Base-by-base conservation (phyloP, 1,284 basidiomycete species). In the Marasmius sp. region DNA sequence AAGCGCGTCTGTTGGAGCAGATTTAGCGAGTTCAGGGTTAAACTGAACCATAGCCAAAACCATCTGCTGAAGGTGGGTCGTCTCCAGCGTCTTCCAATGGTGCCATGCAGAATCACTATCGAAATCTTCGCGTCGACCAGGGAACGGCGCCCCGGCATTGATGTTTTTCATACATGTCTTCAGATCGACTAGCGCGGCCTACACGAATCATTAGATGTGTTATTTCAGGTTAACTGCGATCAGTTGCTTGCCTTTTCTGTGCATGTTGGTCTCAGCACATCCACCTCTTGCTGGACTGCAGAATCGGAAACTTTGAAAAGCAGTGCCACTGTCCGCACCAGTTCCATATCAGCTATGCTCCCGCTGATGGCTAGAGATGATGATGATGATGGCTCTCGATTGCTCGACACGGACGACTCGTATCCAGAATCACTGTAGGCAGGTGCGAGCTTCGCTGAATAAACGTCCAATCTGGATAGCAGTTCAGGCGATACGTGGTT, bases 161-260 rank as follows among this genome's bases (percentile, higher is more conserved):
- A 98, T 92, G 65, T 95, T 94, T 77, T 95, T 96, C 59, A 98
- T 81, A 71, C 93, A 95, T 37, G 91, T 93, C 90, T 95, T 96
- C 54, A 96, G 79, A 72, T 96, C 94, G 56, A 84, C 84, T 64
- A 96, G 76, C 0, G 93, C 94, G 33, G 93, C 92, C 86, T 94
- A 69, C 48, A 70, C 65, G n/a, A 67, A 64, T 55, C 50, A 48
- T 66, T 39, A 68, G 63, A 53, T n/a, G 20, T 41, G 7, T 50
- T n/a, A 36, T 58, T 22, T 36, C 18, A 9, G 51, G 39, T 56
- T 22, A 34, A 48, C 52, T 38, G 20, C 55, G 33, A 57, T 7
- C 37, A 52, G 22, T 47, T 34, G 61, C 79, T 61, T 65, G 86
- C 91, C 82, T 93, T 92, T 71, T 95, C 92, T 16, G 89, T 92